These are phyloP conservation scores for Kwoniella pini DNA, from an alignment of 768 basidiomycete genomes.

Conservation along the genomic window DNA sequence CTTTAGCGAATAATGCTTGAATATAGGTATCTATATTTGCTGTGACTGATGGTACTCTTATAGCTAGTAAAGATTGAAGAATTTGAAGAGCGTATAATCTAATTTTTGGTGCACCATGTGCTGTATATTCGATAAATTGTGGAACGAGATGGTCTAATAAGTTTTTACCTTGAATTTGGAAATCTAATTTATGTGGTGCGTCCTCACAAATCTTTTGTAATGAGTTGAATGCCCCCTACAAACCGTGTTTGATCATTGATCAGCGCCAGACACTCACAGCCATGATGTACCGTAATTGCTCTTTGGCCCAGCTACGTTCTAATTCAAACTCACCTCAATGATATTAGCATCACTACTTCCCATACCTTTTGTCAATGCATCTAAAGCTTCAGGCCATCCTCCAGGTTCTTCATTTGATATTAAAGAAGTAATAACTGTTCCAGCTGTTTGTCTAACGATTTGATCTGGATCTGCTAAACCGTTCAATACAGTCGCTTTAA, in stretches of 20 bases:
- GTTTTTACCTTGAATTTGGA: constrained; percentile 87
- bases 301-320: too few species aligned
- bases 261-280: background rate
- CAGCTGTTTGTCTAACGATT: constrained; percentile 91
- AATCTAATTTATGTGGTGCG: constrained; percentile 90
- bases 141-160: constrained; percentile 96
- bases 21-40: constrained; percentile 92
- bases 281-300: too few species aligned
- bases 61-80: constrained; percentile 87
- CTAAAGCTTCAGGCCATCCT: constrained; percentile 94
- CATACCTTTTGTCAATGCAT: constrained; percentile 75
- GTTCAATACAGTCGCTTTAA: constrained; percentile 50
- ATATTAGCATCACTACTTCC: constrained; percentile 72
- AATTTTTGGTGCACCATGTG: constrained; percentile 83
- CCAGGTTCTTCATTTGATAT: constrained; percentile 82
- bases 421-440: constrained; percentile 87
- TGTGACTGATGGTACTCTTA: constrained; percentile 80
- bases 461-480: constrained; percentile 69
- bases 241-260: background rate
- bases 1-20: constrained; percentile 87
- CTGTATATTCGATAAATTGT: constrained; percentile 84
- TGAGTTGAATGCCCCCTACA: constrained; percentile 85
- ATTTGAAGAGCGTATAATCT: constrained; percentile 91
- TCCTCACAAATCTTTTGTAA: constrained; percentile 96
- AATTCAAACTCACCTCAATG: constrained; percentile 71